Evolutionary conservation across 2,329 filamentous ascomycete genomes (phyloP).

Genomic region (Fusarium floridanum): DNA sequence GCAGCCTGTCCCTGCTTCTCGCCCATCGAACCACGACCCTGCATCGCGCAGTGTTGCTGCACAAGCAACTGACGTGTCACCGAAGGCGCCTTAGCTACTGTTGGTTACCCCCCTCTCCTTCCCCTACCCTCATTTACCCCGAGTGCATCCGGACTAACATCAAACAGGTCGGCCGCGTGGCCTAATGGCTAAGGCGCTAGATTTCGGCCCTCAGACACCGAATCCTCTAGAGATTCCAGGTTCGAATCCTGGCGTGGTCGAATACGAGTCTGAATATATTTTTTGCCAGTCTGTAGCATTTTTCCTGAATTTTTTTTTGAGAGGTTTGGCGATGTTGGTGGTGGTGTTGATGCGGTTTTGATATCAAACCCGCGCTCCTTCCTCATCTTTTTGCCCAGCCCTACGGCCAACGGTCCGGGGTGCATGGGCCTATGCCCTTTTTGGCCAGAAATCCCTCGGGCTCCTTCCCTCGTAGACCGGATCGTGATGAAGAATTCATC

Average conservation of each 20-base stretch:
- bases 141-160: constrained; percentile 1
- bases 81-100: neutral
- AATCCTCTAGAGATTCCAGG: constrained; percentile 58
- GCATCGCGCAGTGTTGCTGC: neutral
- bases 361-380: neutral
- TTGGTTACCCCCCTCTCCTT: neutral
- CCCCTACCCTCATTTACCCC: neutral
- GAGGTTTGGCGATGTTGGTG: neutral
- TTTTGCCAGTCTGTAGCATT: constrained; percentile 6
- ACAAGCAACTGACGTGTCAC: neutral
- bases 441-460: neutral
- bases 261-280: constrained; percentile 18
- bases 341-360: neutral
- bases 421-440: neutral
- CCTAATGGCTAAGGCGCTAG: constrained; percentile 60
- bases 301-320: neutral
- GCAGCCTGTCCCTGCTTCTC: neutral
- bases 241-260: constrained; percentile 58
- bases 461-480: neutral
- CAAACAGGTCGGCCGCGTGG: constrained; percentile 52
- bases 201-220: constrained; percentile 52
- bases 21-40: neutral
- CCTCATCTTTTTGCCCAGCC: constrained; percentile 3
- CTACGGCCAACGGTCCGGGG: constrained; percentile 12
- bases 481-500: neutral